Conservation (phyloP, 2,329 filamentous ascomycete genomes). For the Exophiala oligosperma region DNA sequence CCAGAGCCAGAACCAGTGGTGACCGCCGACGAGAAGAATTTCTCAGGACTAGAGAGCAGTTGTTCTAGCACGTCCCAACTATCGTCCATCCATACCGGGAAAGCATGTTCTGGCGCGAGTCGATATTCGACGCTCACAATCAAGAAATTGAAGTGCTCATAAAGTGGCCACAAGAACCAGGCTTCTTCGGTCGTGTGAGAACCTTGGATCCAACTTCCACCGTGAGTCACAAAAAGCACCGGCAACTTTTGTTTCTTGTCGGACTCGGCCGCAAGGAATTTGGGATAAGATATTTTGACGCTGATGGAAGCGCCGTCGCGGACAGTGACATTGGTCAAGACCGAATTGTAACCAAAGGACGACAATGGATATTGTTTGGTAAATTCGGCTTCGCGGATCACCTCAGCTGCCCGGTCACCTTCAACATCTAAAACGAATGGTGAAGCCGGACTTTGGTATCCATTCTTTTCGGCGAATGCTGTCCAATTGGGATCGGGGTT, state of each 20-base stretch:
- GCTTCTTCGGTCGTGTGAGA: constrained; percentile 12
- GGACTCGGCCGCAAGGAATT: neutral
- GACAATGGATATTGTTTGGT: constrained; percentile 1
- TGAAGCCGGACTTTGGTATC: neutral
- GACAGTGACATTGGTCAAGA: constrained; percentile 5
- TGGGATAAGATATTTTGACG: constrained; percentile 13
- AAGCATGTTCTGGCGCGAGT: constrained; percentile 31
- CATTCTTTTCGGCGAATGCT: constrained; percentile 8
- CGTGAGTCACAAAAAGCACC: constrained; percentile 16
- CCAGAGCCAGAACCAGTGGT: no score
- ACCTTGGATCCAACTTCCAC: constrained; percentile 18
- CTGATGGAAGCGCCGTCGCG: constrained; percentile 10
- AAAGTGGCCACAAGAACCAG: constrained; percentile 17
- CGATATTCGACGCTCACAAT: constrained; percentile 33
- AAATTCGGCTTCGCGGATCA: constrained; percentile 2
- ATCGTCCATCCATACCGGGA: constrained; percentile 31
- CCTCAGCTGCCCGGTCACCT: neutral
- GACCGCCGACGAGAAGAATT: neutral
- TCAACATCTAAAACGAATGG: neutral
- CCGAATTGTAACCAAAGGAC: constrained; percentile 10
- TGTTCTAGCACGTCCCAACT: constrained; percentile 20
- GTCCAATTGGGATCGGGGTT: constrained; percentile 13
- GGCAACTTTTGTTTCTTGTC: neutral
- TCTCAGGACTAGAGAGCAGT: constrained; percentile 19
- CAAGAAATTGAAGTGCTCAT: constrained; percentile 12